Evolutionary conservation across 164 flowering plant species (phyloP), one percentile per base, ranked within the genome.

Genomic region (Chloranthus sessilifolius): DNA sequence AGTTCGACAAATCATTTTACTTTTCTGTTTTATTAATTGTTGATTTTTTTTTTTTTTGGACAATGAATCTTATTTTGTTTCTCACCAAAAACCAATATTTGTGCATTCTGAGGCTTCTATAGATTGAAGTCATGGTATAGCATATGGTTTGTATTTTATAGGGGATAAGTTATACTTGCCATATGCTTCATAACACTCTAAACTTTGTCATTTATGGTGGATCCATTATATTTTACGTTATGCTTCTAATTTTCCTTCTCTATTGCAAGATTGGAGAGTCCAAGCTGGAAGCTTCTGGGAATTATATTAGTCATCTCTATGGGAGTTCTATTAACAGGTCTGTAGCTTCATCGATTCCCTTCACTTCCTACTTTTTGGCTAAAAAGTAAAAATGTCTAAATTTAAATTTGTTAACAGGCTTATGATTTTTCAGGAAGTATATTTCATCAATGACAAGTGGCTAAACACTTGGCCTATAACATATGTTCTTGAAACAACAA

Each of bases 251-350:
- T 52, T 55, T 40, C 29, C 39, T 5, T 46, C 45, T 30, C 19
- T 41, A 44, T 71, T 69, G 50, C 33, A 60, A 88, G 96, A 85
- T 71, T 92, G 95, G 96, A 92, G 67, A 69, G 76, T 50, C 99
- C 96, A 58, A 92, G 99, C 65, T 8, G 82, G 43, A 92, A 79
- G 71, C 99, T 92, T 60, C 67, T 83, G 1, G 96, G 95, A 14
- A 88, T 92, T 52, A 86, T 92, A 23, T 37, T 77, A 25, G 50
- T 92, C 39, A 92, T 92, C 67, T 92, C 95, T 1, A 43, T 71
- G 42, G 96, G 99, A 45, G 64, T 92, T 51, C 50, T 92, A 30
- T 71, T 92, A 46, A 81, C 95, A 65, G 99, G 99, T 92, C 60
- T 44, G 49, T 23, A 27, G 23, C 60, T 51, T 28, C 37, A 28